A percentile compares a stretch with the other conserved stretches of the same genome.
Evolutionary conservation across 306 rosid species (phyloP).

Genomic region (Begonia peltatifolia): DNA sequence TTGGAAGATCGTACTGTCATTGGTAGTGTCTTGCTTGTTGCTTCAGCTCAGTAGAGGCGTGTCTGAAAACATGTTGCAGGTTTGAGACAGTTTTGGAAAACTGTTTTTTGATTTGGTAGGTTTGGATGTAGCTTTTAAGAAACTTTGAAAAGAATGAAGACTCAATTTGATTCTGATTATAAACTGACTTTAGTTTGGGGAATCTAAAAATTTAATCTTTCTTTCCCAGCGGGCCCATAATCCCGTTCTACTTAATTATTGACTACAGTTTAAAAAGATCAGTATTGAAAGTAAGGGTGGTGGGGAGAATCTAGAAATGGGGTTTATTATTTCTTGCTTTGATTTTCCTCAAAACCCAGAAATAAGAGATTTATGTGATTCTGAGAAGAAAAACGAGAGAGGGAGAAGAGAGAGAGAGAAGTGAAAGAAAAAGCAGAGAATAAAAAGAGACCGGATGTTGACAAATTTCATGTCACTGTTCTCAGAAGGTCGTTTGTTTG

Average conservation of each 20-base stretch:
- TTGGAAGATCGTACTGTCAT: neutral
- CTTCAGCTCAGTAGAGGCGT: neutral
- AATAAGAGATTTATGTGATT: constrained; percentile 13
- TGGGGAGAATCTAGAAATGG: constrained; percentile 77
- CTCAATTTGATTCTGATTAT: no score
- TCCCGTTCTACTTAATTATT: neutral
- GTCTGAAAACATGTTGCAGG: neutral
- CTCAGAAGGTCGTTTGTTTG: constrained; percentile 96
- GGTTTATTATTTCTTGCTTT: constrained; percentile 23
- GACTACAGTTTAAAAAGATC: constrained; percentile 8
- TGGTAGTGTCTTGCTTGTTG: neutral
- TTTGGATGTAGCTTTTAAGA: no score
- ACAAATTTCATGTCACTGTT: constrained; percentile 99
- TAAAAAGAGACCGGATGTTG: constrained; percentile 99
- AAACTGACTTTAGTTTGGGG: no score
- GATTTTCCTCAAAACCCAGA: constrained; percentile 19
- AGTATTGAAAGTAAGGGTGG: constrained; percentile 33
- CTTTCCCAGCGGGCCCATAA: neutral
- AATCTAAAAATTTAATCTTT: no score
- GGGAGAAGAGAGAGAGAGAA: constrained; percentile 29
- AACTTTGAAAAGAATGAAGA: no score
- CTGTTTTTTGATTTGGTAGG: no score
- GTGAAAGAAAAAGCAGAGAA: constrained; percentile 85
- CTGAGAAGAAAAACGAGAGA: constrained; percentile 26
- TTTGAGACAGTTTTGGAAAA: no score